phyloP scores from a whole-genome alignment of 2,329 filamentous ascomycete species.

The Cytospora piceae region DNA sequence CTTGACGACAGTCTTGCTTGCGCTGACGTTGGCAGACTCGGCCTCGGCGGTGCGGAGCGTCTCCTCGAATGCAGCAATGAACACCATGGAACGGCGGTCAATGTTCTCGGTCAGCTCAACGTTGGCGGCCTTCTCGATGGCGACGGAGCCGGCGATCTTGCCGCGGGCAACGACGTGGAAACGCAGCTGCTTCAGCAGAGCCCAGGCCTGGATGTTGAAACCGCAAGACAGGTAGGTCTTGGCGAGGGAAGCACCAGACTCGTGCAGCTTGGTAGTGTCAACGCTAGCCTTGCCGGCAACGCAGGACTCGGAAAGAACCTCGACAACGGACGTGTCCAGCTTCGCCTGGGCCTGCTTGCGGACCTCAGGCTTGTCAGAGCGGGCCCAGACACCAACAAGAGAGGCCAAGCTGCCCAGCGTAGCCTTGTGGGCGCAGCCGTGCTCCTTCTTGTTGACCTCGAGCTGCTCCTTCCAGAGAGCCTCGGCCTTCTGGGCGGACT shows the following conservation, averaged over 20 bases:
- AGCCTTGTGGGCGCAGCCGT: slow-evolving; percentile 29
- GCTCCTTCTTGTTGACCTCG: slow-evolving; percentile 31
- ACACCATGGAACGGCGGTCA: slow-evolving; percentile 31
- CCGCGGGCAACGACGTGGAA: slow-evolving; percentile 30
- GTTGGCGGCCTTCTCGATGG: slow-evolving; percentile 26
- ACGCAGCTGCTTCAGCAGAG: slow-evolving; percentile 30
- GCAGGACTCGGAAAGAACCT: slow-evolving; percentile 29
- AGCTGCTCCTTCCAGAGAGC: slow-evolving; percentile 31
- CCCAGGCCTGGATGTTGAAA: slow-evolving; percentile 27
- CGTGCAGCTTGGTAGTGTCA: slow-evolving; percentile 29
- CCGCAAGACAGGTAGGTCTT: slow-evolving; percentile 29
- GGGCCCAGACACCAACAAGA: slow-evolving; percentile 29
- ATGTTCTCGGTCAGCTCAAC: slow-evolving; percentile 28
- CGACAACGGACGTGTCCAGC: slow-evolving; percentile 30
- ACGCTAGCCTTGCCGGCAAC: slow-evolving; percentile 25
- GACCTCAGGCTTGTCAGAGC: slow-evolving; percentile 29
- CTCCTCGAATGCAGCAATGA: slow-evolving; percentile 31
- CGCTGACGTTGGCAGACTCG: slow-evolving; percentile 20
- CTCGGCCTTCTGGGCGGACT: slow-evolving; percentile 30
- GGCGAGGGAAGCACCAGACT: slow-evolving; percentile 29
- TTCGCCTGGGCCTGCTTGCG: slow-evolving; percentile 31
- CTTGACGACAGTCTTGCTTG: slow-evolving; percentile 27
- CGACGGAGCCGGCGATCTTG: slow-evolving; percentile 26
- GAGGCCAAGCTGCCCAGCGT: slow-evolving; percentile 29
- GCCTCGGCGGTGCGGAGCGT: slow-evolving; percentile 25